Base-by-base conservation (phyloP, 2,329 filamentous ascomycete species). In the Niveomyces coronatus region DNA sequence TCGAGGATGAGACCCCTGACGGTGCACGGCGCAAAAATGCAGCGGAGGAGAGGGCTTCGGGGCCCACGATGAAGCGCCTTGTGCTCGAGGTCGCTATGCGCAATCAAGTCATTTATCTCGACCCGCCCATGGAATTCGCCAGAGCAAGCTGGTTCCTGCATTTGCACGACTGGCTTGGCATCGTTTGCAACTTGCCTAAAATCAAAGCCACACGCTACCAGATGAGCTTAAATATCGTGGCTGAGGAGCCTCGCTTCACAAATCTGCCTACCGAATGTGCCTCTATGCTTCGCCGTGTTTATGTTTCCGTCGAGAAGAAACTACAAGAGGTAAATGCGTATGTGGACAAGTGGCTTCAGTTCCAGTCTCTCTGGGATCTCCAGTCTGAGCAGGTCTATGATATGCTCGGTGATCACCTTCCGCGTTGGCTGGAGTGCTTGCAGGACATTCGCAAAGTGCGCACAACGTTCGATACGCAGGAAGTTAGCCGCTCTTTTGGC, bases 341-440 rank as follows among this genome's bases (percentile, higher is more conserved):
- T 49, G 86, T 98, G 9, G 87, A 95, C 56, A 93, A 96, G 60
- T 98, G 91, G 91, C 70, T 98, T 31, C 91, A 95, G 51, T 98
- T 96, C 62, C 91, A 98, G 60, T 96, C 89, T 6, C 72, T 98
- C 1, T 98, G 91, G 91, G 91, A 98, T 65, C 71, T 98, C 41
- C 89, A 94, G 56, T 86, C 89, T 3, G 89, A 95, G 46, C 85
- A 95, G 49, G 87, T 98, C 2, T 94, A 95, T 53, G 86, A 94
- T 44, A 76, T 85, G 37, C 73, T 98, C 7, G 88, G 89, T 9
- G 88, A 96, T 46, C 83, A 95, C 53, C 74, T 98, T 14, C 82
- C 86, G 6, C 79, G 85, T 51, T 98, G 91, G 91, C 68, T 98
- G 22, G 88, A 96, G 56, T 69, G 95, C 28, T 74, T 98, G n/a